Base-by-base conservation (phyloP, 495 filamentous ascomycete genomes). In the Aspergillus sclerotiicarbonarius region DNA sequence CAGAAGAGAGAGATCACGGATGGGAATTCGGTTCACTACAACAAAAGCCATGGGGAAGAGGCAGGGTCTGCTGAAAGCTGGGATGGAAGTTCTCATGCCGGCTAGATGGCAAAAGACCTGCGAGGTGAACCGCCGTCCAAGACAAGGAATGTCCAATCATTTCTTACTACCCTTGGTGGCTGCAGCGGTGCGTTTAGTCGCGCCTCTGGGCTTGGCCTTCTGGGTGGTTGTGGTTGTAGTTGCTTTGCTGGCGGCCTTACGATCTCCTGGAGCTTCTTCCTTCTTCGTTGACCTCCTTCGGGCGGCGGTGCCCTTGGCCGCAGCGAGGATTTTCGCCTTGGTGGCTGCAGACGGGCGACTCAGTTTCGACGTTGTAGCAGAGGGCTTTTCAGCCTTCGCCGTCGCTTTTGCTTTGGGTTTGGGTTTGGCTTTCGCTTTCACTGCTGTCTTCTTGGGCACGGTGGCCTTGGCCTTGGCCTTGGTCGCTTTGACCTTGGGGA, bases 311-410 rank as follows among this genome's bases (percentile, higher is more conserved):
- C 67, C 67, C 53, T 69, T 68, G 7, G 66, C 65, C 31, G 62
- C 58, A 32, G 67, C 64, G 16, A 70, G 54, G 20, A 73, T 68
- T 45, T 74, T 68, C 20, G 66, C 62, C 58, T 73, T 74, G 30
- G 74, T 72, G 35, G 65, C 66, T 16, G 65, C 60, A n/a, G 71
- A 72, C n/a, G 67, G 69, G 3, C 68, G 67, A 33, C 68, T 75
- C 32, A 70, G 62, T 37, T 64, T 62, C 13, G 66, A 59, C 31
- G 63, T 47, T 58, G 43, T 15, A 10, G 8, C 13, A 37, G 31
- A 33, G 31, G 31, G 31, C 31, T 6, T 10, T 33, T 52, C 29
- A 8, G 56, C n/a, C 31, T 55, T 60, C 5, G 58, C 33, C 32
- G 53, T 43, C 18, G 37, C 49, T 29, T 37, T 61, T 58, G 51